Evolutionary conservation across 306 rosid genomes (phyloP), one percentile per base, ranked within the genome.

Genomic region (Cucumis cinereus): DNA sequence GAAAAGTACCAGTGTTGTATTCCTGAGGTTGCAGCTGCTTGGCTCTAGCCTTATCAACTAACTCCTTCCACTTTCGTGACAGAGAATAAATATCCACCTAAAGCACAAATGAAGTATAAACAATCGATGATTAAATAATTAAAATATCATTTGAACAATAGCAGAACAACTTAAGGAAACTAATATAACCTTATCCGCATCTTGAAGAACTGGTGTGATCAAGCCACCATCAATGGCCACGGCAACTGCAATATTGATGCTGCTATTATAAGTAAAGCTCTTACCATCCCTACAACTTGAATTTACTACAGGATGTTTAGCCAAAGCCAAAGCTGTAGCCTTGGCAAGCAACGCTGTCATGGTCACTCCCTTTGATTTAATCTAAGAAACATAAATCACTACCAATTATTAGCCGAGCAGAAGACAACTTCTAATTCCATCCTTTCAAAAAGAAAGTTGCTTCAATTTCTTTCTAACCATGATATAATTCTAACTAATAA

Each of bases 271-370:
- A 8, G 89, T 83, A 79, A 94, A 92, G 90, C 97, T 92, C n/a
- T 92, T 86, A 76, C 97, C 99, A 84, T 94, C 99, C 82, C 97
- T 83, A 84, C 97, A 94, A 69, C 93, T 86, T 14, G 99, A 92
- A 86, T 94, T 94, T 71, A 94, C 86, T 22, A 90, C 89, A 54
- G 99, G 97, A 81, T 94, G 99, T 79, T 90, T 79, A 81, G 76
- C 92, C 81, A 94, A 80, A 0, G 99, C 97, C 26, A 94, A 93
- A 70, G 98, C 99, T 10, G 99, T 88, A 8, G 98, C 98, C 90
- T 95, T 95, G 43, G 98, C 99, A 82, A 95, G 98, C 88, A 95
- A 87, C 55, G 99, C 97, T 24, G 98, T 92, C 99, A 95, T 95
- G 56, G 99, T 95, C 78, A 95, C 99, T 82, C 99, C 99, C 88